Evolutionary conservation across 371 early-diverging fungal genomes (phyloP).

Genomic region (Neoconidiobolus thromboides): DNA sequence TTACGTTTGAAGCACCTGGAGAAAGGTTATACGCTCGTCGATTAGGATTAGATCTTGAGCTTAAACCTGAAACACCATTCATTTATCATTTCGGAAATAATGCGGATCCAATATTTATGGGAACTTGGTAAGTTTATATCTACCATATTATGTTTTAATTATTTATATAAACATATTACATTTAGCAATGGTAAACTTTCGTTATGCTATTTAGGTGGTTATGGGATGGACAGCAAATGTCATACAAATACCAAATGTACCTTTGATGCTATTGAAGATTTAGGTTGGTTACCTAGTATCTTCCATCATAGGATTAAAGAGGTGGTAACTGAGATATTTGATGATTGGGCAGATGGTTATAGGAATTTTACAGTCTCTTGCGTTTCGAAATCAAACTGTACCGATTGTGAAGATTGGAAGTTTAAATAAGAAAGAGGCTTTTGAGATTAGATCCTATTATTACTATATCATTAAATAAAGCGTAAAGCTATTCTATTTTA

Average conservation of each 20-base stretch:
- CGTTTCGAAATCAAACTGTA: constrained; percentile 24
- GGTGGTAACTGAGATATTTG: constrained; percentile 28
- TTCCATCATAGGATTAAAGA: constrained; percentile 45
- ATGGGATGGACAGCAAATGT: constrained; percentile 53
- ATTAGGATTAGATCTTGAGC: constrained; percentile 31
- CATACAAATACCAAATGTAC: constrained; percentile 18
- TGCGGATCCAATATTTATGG: constrained; percentile 78
- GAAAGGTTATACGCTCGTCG: constrained; percentile 52
- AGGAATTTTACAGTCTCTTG: constrained; percentile 29
- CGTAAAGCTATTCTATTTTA: too few species aligned
- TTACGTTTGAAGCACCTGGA: constrained; percentile 73
- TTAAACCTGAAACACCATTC: constrained; percentile 24
- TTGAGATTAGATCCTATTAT: too few species aligned
- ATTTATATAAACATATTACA: background rate
- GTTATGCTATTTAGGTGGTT: constrained; percentile 71
- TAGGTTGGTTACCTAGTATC: constrained; percentile 45
- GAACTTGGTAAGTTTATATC: constrained; percentile 15
- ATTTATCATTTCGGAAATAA: constrained; percentile 68
- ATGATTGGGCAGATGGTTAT: constrained; percentile 23
- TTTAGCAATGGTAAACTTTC: constrained; percentile 31
- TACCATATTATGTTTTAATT: constrained; percentile 17
- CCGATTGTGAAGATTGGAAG: constrained; percentile 52
- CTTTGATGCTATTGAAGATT: constrained; percentile 36
- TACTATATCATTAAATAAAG: too few species aligned
- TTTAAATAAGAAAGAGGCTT: constrained; percentile 11